phyloP scores from a whole-genome alignment of 2,329 filamentous ascomycete genomes.

The Chaetomium sp. region DNA sequence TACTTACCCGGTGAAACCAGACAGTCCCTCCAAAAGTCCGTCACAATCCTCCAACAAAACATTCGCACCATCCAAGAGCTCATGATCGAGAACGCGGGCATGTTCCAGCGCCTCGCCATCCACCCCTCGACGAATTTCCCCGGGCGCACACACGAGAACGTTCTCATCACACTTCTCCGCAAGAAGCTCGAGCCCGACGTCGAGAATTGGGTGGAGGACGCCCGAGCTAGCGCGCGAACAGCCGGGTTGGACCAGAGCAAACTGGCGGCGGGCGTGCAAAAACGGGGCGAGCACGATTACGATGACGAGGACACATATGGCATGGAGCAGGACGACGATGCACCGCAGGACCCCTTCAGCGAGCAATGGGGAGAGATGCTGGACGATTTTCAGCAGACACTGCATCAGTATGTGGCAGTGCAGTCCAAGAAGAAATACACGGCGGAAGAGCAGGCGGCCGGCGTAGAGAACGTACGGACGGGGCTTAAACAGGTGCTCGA shows the following conservation, averaged over 20 bases:
- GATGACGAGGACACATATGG: slow-evolving; percentile 37
- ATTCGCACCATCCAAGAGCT: slow-evolving; percentile 60
- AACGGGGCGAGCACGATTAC: slow-evolving; percentile 20
- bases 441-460: slow-evolving; percentile 58
- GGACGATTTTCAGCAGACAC: slow-evolving; percentile 27
- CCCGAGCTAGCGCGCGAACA: slow-evolving; percentile 41
- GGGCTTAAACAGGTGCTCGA: slow-evolving; percentile 55
- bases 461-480: slow-evolving; percentile 64
- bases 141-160: slow-evolving; percentile 57
- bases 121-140: slow-evolving; percentile 73
- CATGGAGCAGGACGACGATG: slow-evolving; percentile 33
- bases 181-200: slow-evolving; percentile 78
- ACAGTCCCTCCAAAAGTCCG: slow-evolving; percentile 62
- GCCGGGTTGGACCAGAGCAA: slow-evolving; percentile 27
- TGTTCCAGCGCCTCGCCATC: slow-evolving; percentile 64
- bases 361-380: slow-evolving; percentile 34
- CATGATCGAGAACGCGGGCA: slow-evolving; percentile 56
- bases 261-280: slow-evolving; percentile 21
- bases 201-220: slow-evolving; percentile 64
- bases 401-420: slow-evolving; percentile 34
- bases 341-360: slow-evolving; percentile 29
- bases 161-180: slow-evolving; percentile 64
- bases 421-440: slow-evolving; percentile 64
- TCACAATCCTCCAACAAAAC: slow-evolving; percentile 64
- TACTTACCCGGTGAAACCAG: background rate